Conservation (phyloP, 345 rosid species). For the Excoecaria cochinchinensis region DNA sequence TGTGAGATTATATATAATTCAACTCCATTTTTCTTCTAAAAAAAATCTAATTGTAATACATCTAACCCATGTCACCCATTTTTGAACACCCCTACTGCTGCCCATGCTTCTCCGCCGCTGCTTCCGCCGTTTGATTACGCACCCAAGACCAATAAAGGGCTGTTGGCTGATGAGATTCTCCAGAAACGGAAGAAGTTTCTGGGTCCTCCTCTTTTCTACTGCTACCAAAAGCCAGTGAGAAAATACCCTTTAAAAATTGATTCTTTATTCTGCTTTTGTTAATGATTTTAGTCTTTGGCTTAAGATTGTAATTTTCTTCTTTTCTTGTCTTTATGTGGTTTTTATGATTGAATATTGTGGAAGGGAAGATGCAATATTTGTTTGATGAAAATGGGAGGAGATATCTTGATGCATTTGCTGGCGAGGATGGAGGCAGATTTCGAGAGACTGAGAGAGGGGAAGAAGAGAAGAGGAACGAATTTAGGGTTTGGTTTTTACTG, state of each 20-base stretch:
- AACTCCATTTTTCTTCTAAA: too few relatives aligned
- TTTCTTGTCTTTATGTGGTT: not conserved
- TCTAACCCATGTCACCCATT: too few relatives aligned
- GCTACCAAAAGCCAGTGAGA: conserved; percentile 83
- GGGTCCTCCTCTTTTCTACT: conserved; percentile 87
- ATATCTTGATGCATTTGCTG: conserved; percentile 87
- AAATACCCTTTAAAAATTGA: not conserved
- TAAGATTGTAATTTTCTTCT: not conserved
- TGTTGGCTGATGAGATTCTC: conserved; percentile 62
- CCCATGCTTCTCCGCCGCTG: conserved; percentile 42
- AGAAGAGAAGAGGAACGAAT: too few relatives aligned
- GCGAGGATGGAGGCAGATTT: too few relatives aligned
- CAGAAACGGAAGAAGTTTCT: conserved; percentile 75
- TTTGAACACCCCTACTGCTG: too few relatives aligned
- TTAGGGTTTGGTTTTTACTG: too few relatives aligned
- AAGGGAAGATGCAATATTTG: conserved; percentile 97
- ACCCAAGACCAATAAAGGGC: conserved; percentile 76
- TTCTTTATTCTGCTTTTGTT: not conserved
- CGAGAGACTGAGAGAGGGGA: too few relatives aligned
- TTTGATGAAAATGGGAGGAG: conserved; percentile 79
- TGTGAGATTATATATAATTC: too few relatives aligned
- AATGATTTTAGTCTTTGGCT: not conserved
- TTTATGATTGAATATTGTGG: conserved; percentile 73
- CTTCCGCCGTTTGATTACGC: conserved; percentile 67
- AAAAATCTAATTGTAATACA: too few relatives aligned